Base-by-base conservation (phyloP, 23 red algal species). In the Gracilaria domingensis region DNA sequence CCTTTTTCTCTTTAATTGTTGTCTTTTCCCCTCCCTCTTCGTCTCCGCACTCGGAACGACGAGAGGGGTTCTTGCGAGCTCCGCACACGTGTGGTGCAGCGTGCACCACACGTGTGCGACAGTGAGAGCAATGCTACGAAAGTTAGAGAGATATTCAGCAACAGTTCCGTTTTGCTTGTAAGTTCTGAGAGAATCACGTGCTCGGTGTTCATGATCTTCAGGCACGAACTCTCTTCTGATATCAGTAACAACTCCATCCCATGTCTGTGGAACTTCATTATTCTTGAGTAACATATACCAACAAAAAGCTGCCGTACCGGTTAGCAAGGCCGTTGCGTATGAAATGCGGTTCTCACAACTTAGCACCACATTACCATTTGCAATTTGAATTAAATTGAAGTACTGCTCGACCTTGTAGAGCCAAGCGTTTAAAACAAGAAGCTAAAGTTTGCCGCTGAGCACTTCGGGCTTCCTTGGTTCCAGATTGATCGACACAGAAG, bases 361-460 rank as follows among this genome's bases (percentile, higher is more conserved):
- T 8, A 87, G 29, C 26, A 66, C 49, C 14, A 57, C 83, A 23
- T 47, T 75, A 28, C 0, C 20, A 0, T 53, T 87, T 54, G 37
- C 49, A 12, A 86, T 13, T 45, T 70, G 58, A 49, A 69, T 38
- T 59, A 86, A 33, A 51, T 44, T 26, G 34, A 86, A 74, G 32
- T 86, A 86, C 60, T 86, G 82, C 60, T 86, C 48, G 5, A 86
- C 58, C 39, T 86, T 74, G 25, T 86, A 86, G 6, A 67, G 38
- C 82, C 82, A 86, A 14, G 58, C 72, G 65, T 69, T 70, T 3
- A 86, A 29, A 17, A 51, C 62, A n/a, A 86, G 61, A 54, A 72
- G 72, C 53, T 86, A 4, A 12, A 17, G 55, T 51, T 58, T 80
- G 44, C 75, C 75, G n/a, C 13, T 80, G 38, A 51, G 53, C 20